phyloP scores from a whole-genome alignment of 257 asterid genomes.

The Solanum piurae region DNA sequence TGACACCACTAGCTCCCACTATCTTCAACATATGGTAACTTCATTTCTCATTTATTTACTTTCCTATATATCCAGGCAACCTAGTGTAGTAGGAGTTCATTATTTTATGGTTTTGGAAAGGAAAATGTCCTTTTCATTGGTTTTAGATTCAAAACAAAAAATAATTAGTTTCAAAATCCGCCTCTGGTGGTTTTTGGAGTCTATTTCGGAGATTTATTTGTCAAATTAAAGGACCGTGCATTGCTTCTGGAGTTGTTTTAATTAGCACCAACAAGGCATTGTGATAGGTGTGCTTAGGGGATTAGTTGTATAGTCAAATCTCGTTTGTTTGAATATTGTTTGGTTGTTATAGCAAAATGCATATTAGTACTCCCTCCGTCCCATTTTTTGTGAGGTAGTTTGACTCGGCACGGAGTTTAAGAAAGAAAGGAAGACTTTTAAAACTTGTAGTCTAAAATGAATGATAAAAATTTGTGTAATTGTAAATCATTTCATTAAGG shows the following conservation, averaged over 20 bases:
- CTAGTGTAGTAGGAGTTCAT: background rate
- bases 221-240: background rate
- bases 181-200: no score
- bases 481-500: no score
- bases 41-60: background rate
- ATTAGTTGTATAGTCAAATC: background rate
- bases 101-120: background rate
- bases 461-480: no score
- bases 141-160: no score
- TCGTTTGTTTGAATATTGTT: background rate
- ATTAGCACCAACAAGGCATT: background rate
- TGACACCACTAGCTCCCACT: background rate
- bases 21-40: slow-evolving; percentile 12
- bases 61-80: background rate
- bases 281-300: background rate
- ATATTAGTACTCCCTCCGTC: background rate
- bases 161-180: no score
- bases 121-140: no score
- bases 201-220: background rate
- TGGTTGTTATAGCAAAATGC: background rate
- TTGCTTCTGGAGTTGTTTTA: background rate
- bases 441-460: no score
- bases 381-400: no score
- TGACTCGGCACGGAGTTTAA: no score
- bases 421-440: no score